A percentile compares a stretch with the other conserved stretches of the same genome.
Evolutionary conservation across 345 rosid genomes (phyloP).

Genomic region (Gossypioides kirkii): DNA sequence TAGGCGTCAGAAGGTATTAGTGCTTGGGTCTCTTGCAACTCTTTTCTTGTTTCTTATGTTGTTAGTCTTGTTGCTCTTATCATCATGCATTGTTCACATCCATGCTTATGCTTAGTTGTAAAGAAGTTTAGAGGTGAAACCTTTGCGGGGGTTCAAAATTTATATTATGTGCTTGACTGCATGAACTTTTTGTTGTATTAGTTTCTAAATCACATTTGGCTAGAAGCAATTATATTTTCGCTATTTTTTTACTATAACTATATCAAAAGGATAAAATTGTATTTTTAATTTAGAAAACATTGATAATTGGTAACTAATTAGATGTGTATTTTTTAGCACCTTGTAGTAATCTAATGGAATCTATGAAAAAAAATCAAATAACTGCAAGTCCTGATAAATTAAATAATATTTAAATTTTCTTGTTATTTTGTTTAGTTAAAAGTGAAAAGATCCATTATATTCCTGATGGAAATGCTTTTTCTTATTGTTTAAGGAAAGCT

Average conservation of each 20-base stretch:
- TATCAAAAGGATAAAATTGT: neutral
- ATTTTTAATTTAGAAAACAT: neutral
- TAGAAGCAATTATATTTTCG: neutral
- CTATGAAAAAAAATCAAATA: neutral
- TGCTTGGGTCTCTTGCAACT: neutral
- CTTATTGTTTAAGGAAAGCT: neutral
- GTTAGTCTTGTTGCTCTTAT: neutral
- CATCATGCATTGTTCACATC: neutral
- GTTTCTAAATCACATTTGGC: neutral
- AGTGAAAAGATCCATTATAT: neutral
- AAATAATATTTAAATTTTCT: neutral
- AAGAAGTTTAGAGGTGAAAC: neutral
- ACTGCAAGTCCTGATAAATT: neutral
- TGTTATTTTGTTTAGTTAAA: neutral
- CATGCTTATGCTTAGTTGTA: neutral
- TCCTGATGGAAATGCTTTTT: neutral
- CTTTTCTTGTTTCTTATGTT: neutral
- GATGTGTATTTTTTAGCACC: neutral
- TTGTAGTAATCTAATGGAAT: neutral
- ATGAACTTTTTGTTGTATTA: neutral
- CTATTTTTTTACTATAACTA: neutral
- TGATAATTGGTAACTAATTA: neutral
- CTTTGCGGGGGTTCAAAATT: neutral
- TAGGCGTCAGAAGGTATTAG: slow-evolving; percentile 79
- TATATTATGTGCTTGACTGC: neutral